Evolutionary conservation across 2,329 filamentous ascomycete genomes (phyloP), one percentile per base, ranked within the genome.

Genomic region (Geosmithia flava): DNA sequence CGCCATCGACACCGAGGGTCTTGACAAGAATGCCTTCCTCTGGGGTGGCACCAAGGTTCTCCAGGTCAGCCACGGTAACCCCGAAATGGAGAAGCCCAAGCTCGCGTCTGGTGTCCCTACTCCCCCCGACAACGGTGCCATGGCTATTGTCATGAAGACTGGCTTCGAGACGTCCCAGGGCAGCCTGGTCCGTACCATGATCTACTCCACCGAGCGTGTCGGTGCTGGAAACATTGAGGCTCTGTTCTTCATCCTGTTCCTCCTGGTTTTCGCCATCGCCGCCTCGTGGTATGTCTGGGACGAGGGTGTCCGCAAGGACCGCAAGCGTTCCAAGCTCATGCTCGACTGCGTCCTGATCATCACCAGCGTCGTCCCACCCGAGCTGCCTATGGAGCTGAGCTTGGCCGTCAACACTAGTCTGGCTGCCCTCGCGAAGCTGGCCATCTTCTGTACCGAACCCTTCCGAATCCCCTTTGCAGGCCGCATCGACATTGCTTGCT

Each of bases 221-320:
- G 97, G 91, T n/a, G 93, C 93, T 57, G 96, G 96, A 70, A 97
- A 98, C 60, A 83, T 83, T 43, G 93, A 98, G 68, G 93, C 93
- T 2, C 71, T 98, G n/a, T 76, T 95, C 52, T 98, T 98, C 71
- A 98, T 98, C 55, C 76, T 98, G 51, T 98, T 98, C 75, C 77
- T 98, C 27, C 78, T 95, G 48, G 79, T 97, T 58, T 98, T 98
- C 68, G 94, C 94, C 58, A 80, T 98, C 62, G 94, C 93, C 49
- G 93, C 93, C 47, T 95, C 93, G 13, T 96, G 93, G 90, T 98
- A 98, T 64, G 93, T 98, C 51, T 98, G 93, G 93, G 81, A 90
- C 52, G 91, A 98, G 67, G 94, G 93, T 70, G 91, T 98, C 48
- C 78, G 79, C 62, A 89, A 86, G 69, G 91, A 97, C 60, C 85